A percentile compares a stretch with the other conserved stretches of the same genome.
phyloP scores from a whole-genome alignment of 164 flowering plant species.

The Kingdonia uniflora region DNA sequence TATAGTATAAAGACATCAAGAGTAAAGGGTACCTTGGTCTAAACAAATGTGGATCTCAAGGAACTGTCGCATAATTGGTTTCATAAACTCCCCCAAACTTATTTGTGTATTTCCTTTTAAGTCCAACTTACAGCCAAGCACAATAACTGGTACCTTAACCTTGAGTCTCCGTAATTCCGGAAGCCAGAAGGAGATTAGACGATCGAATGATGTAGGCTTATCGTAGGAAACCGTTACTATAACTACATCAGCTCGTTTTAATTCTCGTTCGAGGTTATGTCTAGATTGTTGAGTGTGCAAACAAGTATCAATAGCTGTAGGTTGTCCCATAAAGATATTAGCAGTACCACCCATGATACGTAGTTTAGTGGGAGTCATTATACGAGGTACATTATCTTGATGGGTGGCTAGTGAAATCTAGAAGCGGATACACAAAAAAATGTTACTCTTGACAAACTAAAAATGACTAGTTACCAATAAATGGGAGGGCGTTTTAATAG shows the following conservation, averaged over 20 bases:
- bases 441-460: too few species aligned
- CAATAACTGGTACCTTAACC: conserved; percentile 48
- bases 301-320: too few species aligned
- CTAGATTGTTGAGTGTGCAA: background rate
- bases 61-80: conserved; percentile 83
- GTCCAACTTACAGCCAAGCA: conserved; percentile 72
- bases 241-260: conserved; percentile 72
- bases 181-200: conserved; percentile 70
- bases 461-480: too few species aligned
- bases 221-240: conserved; percentile 87
- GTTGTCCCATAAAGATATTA: too few species aligned
- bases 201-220: conserved; percentile 50
- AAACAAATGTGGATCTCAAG: conserved; percentile 92
- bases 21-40: conserved; percentile 54
- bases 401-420: too few species aligned
- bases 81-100: conserved; percentile 66
- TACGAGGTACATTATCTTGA: too few species aligned
- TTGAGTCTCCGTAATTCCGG: conserved; percentile 72
- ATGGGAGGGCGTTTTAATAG: too few species aligned
- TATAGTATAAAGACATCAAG: background rate
- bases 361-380: too few species aligned
- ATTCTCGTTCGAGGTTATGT: conserved; percentile 44
- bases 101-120: conserved; percentile 53
- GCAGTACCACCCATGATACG: too few species aligned
- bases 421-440: too few species aligned